phyloP scores from a whole-genome alignment of 2,329 filamentous ascomycete species.

The Beauveria scarabaeidicola region DNA sequence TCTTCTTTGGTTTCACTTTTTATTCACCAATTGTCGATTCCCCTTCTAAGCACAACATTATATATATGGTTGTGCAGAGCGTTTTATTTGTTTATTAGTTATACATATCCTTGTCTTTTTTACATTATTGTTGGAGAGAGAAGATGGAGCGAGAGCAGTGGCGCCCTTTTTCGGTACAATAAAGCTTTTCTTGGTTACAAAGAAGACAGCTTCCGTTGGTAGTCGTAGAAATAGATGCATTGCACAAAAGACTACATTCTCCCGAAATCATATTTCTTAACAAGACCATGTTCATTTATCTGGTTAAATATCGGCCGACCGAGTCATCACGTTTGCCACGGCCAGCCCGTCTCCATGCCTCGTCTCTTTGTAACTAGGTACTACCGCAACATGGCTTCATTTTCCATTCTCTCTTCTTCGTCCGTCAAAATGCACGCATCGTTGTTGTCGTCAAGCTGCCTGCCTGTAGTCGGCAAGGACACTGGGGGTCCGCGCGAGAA shows the following conservation, averaged over 20 bases:
- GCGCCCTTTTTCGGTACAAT: background rate
- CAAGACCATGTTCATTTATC: too few species aligned
- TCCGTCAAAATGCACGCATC: too few species aligned
- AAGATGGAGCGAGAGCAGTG: background rate
- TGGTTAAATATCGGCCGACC: too few species aligned
- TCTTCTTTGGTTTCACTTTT: background rate
- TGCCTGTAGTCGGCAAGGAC: too few species aligned
- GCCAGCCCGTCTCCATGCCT: too few species aligned
- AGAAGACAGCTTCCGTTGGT: background rate
- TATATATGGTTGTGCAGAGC: background rate
- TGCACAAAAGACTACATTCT: background rate
- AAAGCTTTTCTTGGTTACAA: background rate
- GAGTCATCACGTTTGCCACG: too few species aligned
- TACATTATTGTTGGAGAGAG: background rate
- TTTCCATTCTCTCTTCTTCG: too few species aligned
- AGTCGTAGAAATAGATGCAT: background rate
- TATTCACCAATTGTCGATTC: background rate
- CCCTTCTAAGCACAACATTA: background rate
- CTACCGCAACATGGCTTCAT: too few species aligned
- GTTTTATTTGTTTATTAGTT: background rate
- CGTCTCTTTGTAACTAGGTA: too few species aligned
- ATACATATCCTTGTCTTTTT: background rate
- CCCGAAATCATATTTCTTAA: too few species aligned
- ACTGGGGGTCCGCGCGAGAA: too few species aligned
- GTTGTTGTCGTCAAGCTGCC: too few species aligned